A percentile compares a stretch with the other conserved stretches of the same genome.
Conservation (phyloP, 371 early-diverging fungal species). For the Capillidium heterosporum region DNA sequence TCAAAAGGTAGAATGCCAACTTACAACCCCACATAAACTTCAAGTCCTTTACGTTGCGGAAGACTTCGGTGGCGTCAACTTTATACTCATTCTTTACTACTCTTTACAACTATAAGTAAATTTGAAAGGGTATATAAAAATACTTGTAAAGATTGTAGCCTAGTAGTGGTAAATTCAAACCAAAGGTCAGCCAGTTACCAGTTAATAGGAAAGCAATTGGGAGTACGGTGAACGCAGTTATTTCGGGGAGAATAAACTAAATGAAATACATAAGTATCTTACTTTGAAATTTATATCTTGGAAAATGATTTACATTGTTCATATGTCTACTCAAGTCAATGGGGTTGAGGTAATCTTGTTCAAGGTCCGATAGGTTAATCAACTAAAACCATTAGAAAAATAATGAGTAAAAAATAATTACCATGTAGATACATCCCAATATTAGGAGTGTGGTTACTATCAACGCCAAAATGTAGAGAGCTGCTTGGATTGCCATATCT, state of each 20-base stretch:
- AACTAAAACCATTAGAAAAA: not conserved
- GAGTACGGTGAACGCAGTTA: not conserved
- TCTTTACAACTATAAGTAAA: slow-evolving; percentile 3
- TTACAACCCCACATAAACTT: slow-evolving; percentile 2
- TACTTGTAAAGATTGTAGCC: slow-evolving; percentile 1
- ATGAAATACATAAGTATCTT: not conserved
- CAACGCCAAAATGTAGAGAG: no score
- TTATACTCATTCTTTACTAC: not conserved
- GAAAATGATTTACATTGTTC: slow-evolving; percentile 47
- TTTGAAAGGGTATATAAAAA: not conserved
- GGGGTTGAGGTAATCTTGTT: slow-evolving; percentile 84
- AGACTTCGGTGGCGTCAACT: slow-evolving; percentile 6
- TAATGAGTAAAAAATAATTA: slow-evolving; percentile 5
- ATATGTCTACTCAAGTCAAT: slow-evolving; percentile 90
- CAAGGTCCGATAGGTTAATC: slow-evolving; percentile 8
- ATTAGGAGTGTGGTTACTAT: no score
- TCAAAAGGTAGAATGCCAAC: slow-evolving; percentile 4
- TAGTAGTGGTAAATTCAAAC: slow-evolving; percentile 1
- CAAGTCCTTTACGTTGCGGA: not conserved
- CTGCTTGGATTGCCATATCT: no score
- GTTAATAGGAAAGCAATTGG: not conserved
- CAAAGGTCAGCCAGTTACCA: not conserved
- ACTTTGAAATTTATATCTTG: not conserved
- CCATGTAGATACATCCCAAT: no score
- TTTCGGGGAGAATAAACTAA: slow-evolving; percentile 3